phyloP scores from a whole-genome alignment of 768 basidiomycete species.

The Tylopilus subfusipes region DNA sequence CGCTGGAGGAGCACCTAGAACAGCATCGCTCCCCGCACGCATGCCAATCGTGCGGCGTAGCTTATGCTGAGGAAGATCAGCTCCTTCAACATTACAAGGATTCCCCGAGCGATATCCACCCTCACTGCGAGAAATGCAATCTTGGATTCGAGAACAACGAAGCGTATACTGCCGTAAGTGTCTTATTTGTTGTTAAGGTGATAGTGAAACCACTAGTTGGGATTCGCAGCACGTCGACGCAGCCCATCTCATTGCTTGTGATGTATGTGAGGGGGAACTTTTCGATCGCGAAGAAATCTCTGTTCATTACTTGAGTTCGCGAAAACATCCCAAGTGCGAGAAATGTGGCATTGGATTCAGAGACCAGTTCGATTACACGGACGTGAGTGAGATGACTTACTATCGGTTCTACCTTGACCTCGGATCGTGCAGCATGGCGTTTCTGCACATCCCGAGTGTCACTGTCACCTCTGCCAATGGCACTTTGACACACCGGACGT shows the following conservation, averaged over 20 bases:
- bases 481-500: conserved; percentile 38
- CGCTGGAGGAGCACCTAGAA: conserved; percentile 29
- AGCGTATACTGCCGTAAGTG: conserved; percentile 31
- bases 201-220: neutral
- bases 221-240: conserved; percentile 37
- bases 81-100: conserved; percentile 39
- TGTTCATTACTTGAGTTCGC: conserved; percentile 26
- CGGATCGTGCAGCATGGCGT: conserved; percentile 27
- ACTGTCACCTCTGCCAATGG: conserved; percentile 37
- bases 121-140: conserved; percentile 33
- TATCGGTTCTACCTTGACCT: conserved; percentile 9
- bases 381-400: conserved; percentile 18
- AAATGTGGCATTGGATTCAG: conserved; percentile 28
- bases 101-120: conserved; percentile 35
- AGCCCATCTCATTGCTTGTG: conserved; percentile 37
- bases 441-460: conserved; percentile 30
- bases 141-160: conserved; percentile 35
- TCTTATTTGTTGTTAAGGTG: neutral
- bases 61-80: conserved; percentile 32
- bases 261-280: conserved; percentile 21
- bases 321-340: conserved; percentile 27
- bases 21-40: conserved; percentile 28
- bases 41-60: conserved; percentile 23
- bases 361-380: conserved; percentile 25
- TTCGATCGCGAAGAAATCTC: conserved; percentile 23